A percentile compares a stretch with the other conserved stretches of the same genome.
Conservation (phyloP, 331 rosid species). For the Rhamnella rubrinervis region DNA sequence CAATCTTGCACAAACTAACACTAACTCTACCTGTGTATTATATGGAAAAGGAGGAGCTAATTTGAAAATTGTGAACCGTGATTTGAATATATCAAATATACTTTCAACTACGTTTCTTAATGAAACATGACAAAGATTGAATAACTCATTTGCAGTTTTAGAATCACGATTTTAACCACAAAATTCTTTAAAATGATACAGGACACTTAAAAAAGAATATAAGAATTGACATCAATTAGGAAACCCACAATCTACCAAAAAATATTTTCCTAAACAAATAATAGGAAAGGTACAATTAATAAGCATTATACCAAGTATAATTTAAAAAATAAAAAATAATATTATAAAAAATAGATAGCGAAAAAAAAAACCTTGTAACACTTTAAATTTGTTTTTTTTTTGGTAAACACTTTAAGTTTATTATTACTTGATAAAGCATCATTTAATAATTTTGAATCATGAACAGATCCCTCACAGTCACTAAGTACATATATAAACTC, state of each 20-base stretch:
- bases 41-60: no score
- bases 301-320: no score
- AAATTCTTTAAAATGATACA: background rate
- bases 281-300: no score
- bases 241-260: background rate
- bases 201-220: background rate
- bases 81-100: no score
- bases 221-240: background rate
- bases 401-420: background rate
- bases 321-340: background rate
- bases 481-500: background rate
- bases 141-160: background rate
- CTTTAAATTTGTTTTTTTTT: no score
- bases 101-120: no score
- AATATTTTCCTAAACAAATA: background rate
- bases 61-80: no score
- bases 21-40: no score
- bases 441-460: background rate
- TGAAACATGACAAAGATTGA: no score
- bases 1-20: no score
- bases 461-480: background rate
- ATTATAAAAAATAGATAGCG: no score
- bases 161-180: background rate
- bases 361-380: background rate
- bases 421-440: background rate